Base-by-base conservation (phyloP, 495 filamentous ascomycete species). In the Tetracladium setigerum region DNA sequence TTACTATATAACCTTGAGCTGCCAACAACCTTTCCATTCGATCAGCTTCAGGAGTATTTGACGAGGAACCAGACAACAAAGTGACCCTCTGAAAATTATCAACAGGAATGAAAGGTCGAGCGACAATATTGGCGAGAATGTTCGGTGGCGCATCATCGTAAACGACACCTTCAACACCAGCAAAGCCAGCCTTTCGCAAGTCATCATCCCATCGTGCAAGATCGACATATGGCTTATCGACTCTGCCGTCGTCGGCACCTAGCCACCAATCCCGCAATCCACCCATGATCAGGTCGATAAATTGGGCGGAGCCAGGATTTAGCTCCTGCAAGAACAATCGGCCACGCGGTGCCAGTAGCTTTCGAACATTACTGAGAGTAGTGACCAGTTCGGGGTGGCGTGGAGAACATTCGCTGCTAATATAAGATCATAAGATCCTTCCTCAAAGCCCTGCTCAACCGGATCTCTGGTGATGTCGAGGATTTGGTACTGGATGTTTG, bases 341-440 rank as follows among this genome's bases (percentile, higher is more conserved):
- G 12, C 38, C 38, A 17, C 38, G 14, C 2, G 38, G 14, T 17
- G 14, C 14, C 5, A 41, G 38, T 16, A 41, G 38, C 12, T 14
- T 16, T 19, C 38, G 38, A 19, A 14, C 14, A 24, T 41, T 5
- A 12, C 14, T 24, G 14, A 41, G 19, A 13, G 38, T 41, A 14
- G 14, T 16, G 38, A 13, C 14, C 14, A 41, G 18, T 13, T 41
- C 17, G n/a, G 38, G 38, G 38, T 41, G 2, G 38, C 38, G 12
- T 41, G 38, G 14, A 41, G 18, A 41, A 67, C 68, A 41, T 65
- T 60, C 12, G 47, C 43, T 3, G 68, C 69, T 11, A 76, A 53
- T 17, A 74, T 54, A 0, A 73, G 41, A 44, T 74, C 69, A 46
- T 62, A 74, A 1, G 34, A 37, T 5, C 37, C 47, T 1, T 15